A percentile compares a stretch with the other conserved stretches of the same genome.
Conservation (phyloP, 2,329 filamentous ascomycete genomes). For the Fusarium brachygibbosum region DNA sequence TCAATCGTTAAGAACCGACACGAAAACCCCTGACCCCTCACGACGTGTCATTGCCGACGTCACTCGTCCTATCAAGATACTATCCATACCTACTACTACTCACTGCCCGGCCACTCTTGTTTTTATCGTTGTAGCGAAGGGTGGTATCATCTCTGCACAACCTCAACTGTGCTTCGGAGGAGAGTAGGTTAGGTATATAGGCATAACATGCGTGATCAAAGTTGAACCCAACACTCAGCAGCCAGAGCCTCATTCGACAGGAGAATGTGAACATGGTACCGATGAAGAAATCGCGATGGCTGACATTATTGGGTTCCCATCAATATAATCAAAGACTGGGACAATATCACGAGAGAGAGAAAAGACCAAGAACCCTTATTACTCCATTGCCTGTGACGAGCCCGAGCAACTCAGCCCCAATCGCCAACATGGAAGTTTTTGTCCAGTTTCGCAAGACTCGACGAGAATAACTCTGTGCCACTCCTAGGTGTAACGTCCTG, state of each 20-base stretch:
- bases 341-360: not conserved
- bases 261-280: not conserved
- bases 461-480: constrained; percentile 10
- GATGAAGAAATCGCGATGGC: not conserved
- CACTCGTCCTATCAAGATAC: constrained; percentile 22
- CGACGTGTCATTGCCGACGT: constrained; percentile 30
- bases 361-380: constrained; percentile 1
- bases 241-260: not conserved
- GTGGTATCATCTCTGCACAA: constrained; percentile 18
- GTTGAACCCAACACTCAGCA: constrained; percentile 1
- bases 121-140: constrained; percentile 3
- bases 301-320: not conserved
- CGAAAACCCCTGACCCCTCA: not conserved
- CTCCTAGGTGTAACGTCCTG: not conserved
- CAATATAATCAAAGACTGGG: not conserved
- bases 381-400: constrained; percentile 3
- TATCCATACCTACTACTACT: not conserved
- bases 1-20: not conserved
- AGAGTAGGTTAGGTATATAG: not conserved
- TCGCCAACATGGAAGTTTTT: not conserved
- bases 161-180: constrained; percentile 7
- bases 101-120: not conserved
- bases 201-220: constrained; percentile 4
- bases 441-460: constrained; percentile 12
- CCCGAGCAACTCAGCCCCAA: constrained; percentile 17